phyloP scores from a whole-genome alignment of 768 basidiomycete species.

The Pleurotus platypus region DNA sequence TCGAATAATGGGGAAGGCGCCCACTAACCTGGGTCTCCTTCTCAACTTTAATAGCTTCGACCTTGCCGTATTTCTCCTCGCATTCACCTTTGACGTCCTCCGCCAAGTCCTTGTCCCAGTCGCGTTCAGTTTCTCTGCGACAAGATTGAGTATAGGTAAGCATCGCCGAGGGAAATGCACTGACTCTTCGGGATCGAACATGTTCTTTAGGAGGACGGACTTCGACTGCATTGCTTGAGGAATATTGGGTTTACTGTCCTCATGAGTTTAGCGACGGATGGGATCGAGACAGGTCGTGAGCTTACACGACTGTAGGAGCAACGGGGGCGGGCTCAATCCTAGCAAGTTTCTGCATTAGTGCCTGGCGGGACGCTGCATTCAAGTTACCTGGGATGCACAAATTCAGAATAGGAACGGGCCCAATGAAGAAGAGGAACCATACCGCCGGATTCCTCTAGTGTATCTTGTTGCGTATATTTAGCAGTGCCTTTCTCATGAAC shows the following conservation, averaged over 20 bases:
- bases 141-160: constrained; percentile 3
- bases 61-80: constrained; percentile 84
- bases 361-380: constrained; percentile 97
- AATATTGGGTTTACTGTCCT: constrained; percentile 73
- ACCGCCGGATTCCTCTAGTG: constrained; percentile 90
- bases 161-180: constrained; percentile 21
- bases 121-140: constrained; percentile 84
- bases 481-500: constrained; percentile 87
- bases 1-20: background rate
- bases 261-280: constrained; percentile 13
- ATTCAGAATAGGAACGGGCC: constrained; percentile 10
- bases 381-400: constrained; percentile 69
- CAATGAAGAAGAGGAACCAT: constrained; percentile 6
- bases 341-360: constrained; percentile 99
- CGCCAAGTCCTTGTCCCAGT: constrained; percentile 95
- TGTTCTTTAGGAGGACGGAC: constrained; percentile 86
- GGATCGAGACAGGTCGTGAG: constrained; percentile 6
- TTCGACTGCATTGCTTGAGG: constrained; percentile 86
- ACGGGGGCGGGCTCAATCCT: constrained; percentile 72
- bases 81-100: constrained; percentile 97
- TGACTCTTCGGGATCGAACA: constrained; percentile 97
- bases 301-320: constrained; percentile 62
- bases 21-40: constrained; percentile 80
- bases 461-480: constrained; percentile 72
- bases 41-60: constrained; percentile 87